These are phyloP conservation scores for Myotisia sp. DNA, from an alignment of 2,329 filamentous ascomycete genomes.

Conservation along the genomic window DNA sequence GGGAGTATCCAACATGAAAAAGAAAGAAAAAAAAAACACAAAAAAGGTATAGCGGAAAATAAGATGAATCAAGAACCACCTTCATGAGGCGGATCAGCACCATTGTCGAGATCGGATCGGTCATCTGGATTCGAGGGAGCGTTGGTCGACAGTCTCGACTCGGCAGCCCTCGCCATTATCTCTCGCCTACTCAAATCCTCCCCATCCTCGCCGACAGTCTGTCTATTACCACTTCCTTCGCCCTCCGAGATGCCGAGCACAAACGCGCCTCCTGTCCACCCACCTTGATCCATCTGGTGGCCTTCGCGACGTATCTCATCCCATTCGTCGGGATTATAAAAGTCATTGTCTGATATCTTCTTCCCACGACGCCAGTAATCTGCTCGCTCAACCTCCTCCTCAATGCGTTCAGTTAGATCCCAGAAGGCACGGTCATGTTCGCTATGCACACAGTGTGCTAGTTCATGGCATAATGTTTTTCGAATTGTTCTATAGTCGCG, in stretches of 20 bases:
- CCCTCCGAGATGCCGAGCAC: conserved; percentile 46
- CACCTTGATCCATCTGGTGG: conserved; percentile 48
- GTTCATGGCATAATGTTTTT: conserved; percentile 84
- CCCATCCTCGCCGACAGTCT: conserved; percentile 15
- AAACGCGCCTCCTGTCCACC: conserved; percentile 67
- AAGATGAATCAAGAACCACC: no score
- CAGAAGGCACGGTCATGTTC: conserved; percentile 81
- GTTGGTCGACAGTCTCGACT: conserved; percentile 50
- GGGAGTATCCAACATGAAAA: no score
- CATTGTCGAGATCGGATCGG: no score
- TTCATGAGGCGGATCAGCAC: no score
- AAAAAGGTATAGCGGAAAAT: no score
- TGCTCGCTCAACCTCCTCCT: conserved; percentile 64
- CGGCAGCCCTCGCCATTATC: conserved; percentile 58
- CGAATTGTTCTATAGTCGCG: conserved; percentile 83
- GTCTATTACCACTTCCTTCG: conserved; percentile 16
- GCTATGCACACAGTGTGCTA: conserved; percentile 79
- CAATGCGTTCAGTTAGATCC: conserved; percentile 74
- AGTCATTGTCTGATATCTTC: conserved; percentile 45
- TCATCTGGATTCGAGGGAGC: no score
- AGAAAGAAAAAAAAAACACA: no score
- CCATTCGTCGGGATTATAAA: conserved; percentile 44
- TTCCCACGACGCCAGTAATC: conserved; percentile 73
- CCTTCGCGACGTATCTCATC: conserved; percentile 36
- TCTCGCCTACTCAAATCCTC: conserved; percentile 52